Base-by-base conservation (phyloP, 176 grass and related monocot genomes). In the Elaeis guineensis region DNA sequence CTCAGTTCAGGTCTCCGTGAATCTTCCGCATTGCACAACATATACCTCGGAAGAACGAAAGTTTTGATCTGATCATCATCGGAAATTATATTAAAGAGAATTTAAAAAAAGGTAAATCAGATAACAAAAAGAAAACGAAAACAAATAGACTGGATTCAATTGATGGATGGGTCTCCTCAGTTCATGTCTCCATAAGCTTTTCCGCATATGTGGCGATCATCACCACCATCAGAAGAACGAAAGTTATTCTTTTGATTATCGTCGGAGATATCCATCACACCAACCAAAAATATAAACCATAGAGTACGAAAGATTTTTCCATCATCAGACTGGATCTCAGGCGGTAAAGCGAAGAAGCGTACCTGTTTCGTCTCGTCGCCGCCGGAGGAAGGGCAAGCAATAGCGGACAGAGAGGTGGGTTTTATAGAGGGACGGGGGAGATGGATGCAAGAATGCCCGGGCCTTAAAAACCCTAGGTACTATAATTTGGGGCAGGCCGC, bases 1-100 rank as follows among this genome's bases (percentile, higher is more conserved):
- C 58, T 60, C 58, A 60, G 58, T 60, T 60, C 58, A 60, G 58
- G 58, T 60, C 58, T 61, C 58, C 58, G 19, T 61, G 58, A 61
- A 61, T 61, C 58, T 30, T 61, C 58, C 58, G 58, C 58, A 61
- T 9, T 61, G 58, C 5, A 18, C 3, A 61, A 7, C 4, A 35
- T 35, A 25, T 2, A 17, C 16, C 58, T 61, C 58, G 25, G 58
- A 61, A 61, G 58, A 61, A 61, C 26, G 58, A 61, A 61, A 61
- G 58, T 61, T 30, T 32, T 61, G 0, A 7, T 14, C 29, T 61
- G 25, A 61, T 61, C 58, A 61, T 61, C 58, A 35, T 35, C 17
- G 25, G 58, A 61, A 17, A 61, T 5, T 44, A 44, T 3, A 14
- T 55, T 55, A 61, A 60, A 7, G 14, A 17, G 9, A 17, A n/a